These are phyloP conservation scores for Candida ipomoeae DNA, from an alignment of 805 yeast species.

Conservation along the genomic window DNA sequence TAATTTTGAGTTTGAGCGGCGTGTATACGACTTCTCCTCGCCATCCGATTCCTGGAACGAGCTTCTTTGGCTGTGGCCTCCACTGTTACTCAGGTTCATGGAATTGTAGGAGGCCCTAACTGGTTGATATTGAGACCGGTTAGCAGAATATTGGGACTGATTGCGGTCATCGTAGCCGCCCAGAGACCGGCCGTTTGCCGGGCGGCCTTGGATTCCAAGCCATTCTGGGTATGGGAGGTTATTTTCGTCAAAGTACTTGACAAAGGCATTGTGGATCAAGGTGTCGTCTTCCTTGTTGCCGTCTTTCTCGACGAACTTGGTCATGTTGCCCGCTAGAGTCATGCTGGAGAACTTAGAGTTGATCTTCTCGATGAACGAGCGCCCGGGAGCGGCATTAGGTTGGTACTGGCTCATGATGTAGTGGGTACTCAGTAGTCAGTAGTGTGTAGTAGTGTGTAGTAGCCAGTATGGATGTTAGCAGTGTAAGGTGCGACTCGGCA, in stretches of 20 bases:
- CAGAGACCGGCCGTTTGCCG: background rate
- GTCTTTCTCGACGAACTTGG: constrained; percentile 31
- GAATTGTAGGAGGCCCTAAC: constrained; percentile 23
- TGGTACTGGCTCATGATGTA: constrained; percentile 20
- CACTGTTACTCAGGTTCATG: constrained; percentile 7
- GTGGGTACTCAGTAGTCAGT: no score
- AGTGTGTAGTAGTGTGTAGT: background rate
- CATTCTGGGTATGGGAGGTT: constrained; percentile 40
- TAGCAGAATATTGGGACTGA: background rate
- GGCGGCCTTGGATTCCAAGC: constrained; percentile 30
- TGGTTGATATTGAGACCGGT: constrained; percentile 23
- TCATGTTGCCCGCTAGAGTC: constrained; percentile 23
- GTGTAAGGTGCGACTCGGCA: background rate
- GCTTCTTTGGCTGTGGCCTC: background rate
- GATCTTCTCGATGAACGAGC: constrained; percentile 34
- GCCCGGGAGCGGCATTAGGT: constrained; percentile 22
- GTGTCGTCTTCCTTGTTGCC: constrained; percentile 37
- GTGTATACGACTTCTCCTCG: constrained; percentile 21
- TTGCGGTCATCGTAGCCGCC: background rate
- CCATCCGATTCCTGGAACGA: constrained; percentile 7
- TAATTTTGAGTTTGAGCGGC: constrained; percentile 32
- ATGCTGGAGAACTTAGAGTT: constrained; percentile 35
- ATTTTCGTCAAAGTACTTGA: constrained; percentile 31
- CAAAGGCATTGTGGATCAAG: constrained; percentile 41
- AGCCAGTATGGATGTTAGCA: no score